Conservation (phyloP, 2,329 filamentous ascomycete genomes). For the Cordyceps cateniannulata region DNA sequence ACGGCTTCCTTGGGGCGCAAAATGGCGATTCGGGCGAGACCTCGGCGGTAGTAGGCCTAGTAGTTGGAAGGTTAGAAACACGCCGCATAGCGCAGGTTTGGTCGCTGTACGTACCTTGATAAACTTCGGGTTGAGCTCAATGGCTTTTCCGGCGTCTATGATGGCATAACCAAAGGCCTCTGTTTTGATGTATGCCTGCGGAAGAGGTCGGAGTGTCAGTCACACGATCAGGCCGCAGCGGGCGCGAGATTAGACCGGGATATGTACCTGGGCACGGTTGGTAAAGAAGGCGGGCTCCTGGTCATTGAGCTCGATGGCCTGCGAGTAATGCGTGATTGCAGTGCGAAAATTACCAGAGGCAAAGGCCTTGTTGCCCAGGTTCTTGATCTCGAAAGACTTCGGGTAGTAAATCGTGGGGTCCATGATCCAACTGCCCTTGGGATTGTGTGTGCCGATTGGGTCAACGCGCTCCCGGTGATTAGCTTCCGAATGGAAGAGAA, state of each 20-base stretch:
- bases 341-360: slow-evolving; percentile 76
- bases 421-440: neutral
- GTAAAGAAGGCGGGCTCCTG: slow-evolving; percentile 86
- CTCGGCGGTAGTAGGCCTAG: slow-evolving; percentile 90
- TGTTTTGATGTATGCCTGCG: slow-evolving; percentile 85
- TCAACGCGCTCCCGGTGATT: neutral
- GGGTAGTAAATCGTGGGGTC: slow-evolving; percentile 28
- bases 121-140: slow-evolving; percentile 81
- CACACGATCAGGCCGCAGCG: slow-evolving; percentile 31
- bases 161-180: slow-evolving; percentile 94
- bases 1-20: slow-evolving; percentile 82
- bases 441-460: neutral
- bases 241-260: slow-evolving; percentile 15
- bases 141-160: slow-evolving; percentile 80
- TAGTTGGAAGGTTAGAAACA: neutral
- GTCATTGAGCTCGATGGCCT: slow-evolving; percentile 80
- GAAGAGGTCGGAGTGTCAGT: slow-evolving; percentile 31
- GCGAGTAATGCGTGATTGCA: slow-evolving; percentile 76
- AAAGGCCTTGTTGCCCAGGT: slow-evolving; percentile 92
- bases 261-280: slow-evolving; percentile 74
- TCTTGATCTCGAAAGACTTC: slow-evolving; percentile 75
- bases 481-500: neutral
- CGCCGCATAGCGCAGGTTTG: neutral
- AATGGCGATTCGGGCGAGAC: slow-evolving; percentile 85
- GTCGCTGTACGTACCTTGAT: slow-evolving; percentile 60